These are phyloP conservation scores for Penicillium digitatum DNA, from an alignment of 2,329 filamentous ascomycete genomes.

Conservation along the genomic window DNA sequence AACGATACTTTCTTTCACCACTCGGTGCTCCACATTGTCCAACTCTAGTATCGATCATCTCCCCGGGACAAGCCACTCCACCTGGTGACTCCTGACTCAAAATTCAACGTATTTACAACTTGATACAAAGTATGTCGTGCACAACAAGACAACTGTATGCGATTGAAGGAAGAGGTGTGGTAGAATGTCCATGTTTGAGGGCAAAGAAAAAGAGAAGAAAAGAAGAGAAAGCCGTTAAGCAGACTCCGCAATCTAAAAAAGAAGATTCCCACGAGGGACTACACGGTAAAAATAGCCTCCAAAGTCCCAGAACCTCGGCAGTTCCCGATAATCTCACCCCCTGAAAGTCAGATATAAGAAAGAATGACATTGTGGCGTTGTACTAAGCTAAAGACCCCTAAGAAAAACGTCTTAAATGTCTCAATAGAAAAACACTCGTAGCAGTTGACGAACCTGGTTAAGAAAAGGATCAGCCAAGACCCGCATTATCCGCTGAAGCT, in stretches of 20 bases:
- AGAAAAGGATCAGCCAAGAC: not conserved
- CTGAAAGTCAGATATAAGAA: slow-evolving; percentile 2
- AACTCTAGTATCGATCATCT: slow-evolving; percentile 19
- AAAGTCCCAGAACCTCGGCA: not conserved
- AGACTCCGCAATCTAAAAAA: not conserved
- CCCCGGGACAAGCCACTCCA: slow-evolving; percentile 15
- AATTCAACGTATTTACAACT: not conserved
- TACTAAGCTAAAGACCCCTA: not conserved
- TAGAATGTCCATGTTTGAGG: not conserved
- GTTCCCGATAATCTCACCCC: not conserved
- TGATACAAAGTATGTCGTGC: not conserved
- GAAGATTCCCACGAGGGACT: not conserved
- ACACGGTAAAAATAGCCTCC: not conserved
- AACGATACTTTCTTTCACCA: not conserved
- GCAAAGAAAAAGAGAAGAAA: not conserved
- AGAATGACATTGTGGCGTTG: slow-evolving; percentile 9
- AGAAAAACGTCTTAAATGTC: not conserved
- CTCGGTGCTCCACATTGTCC: slow-evolving; percentile 9
- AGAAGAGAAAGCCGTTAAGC: not conserved
- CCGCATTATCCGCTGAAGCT: not conserved
- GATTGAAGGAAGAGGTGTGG: not conserved
- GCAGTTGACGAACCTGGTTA: not conserved
- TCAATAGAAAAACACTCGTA: not conserved
- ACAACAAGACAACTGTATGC: not conserved
- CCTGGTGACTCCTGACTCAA: slow-evolving; percentile 12